phyloP scores from a whole-genome alignment of 2,329 filamentous ascomycete genomes.

The Magnaporthiopsis poae region DNA sequence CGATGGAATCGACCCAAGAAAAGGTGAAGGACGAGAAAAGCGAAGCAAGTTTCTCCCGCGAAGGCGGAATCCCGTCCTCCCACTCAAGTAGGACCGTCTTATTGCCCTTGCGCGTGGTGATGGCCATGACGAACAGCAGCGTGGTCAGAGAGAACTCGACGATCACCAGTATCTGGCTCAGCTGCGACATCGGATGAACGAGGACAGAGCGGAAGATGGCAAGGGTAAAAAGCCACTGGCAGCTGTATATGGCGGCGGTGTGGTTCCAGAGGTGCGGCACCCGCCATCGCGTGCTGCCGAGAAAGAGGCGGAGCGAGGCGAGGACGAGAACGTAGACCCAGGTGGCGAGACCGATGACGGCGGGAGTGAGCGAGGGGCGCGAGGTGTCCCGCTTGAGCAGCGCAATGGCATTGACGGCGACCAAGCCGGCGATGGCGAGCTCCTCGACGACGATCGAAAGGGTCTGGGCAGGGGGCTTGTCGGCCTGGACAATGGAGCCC shows the following conservation, averaged over 20 bases:
- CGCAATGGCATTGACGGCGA: conserved; percentile 58
- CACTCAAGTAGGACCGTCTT: conserved; percentile 79
- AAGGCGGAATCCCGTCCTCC: conserved; percentile 79
- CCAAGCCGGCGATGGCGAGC: conserved; percentile 59
- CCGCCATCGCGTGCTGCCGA: conserved; percentile 53
- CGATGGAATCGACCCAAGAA: conserved; percentile 78
- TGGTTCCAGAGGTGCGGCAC: conserved; percentile 82
- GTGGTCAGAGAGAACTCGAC: conserved; percentile 66
- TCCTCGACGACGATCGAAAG: conserved; percentile 65
- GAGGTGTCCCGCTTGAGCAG: conserved; percentile 47
- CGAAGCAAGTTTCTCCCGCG: conserved; percentile 77
- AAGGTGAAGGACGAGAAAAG: conserved; percentile 82
- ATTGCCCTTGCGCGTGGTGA: conserved; percentile 84
- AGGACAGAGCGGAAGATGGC: conserved; percentile 76
- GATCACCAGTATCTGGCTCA: conserved; percentile 56
- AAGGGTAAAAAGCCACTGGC: conserved; percentile 69
- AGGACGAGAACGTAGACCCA: conserved; percentile 78
- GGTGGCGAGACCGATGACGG: conserved; percentile 56
- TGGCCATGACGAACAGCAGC: conserved; percentile 63
- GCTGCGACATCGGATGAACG: conserved; percentile 59
- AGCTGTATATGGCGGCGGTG: conserved; percentile 71
- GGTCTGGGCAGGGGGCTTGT: conserved; percentile 65
- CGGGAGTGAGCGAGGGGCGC: conserved; percentile 45
- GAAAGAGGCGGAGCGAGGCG: conserved; percentile 60
- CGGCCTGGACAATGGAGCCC: conserved; percentile 58